phyloP scores from a whole-genome alignment of 2,329 filamentous ascomycete genomes.

The Mycosphaerella arachidis region DNA sequence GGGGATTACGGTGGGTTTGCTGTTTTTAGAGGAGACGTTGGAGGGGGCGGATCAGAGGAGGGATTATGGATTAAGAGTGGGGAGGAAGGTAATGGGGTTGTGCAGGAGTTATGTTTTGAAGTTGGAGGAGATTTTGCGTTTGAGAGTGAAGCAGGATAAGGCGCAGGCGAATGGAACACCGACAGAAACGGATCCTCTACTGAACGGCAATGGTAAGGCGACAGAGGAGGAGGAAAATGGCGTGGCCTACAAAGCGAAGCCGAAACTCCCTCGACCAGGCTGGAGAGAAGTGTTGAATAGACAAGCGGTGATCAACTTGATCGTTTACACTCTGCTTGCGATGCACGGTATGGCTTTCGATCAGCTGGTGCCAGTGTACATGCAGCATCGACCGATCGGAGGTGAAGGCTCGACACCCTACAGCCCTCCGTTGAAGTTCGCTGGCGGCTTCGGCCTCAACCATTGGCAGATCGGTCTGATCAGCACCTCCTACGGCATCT shows the following conservation, averaged over 20 bases:
- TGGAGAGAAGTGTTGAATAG: slow-evolving; percentile 65
- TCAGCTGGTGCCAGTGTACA: slow-evolving; percentile 67
- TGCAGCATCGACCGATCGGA: slow-evolving; percentile 61
- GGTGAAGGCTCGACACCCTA: slow-evolving; percentile 40
- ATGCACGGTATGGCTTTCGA: slow-evolving; percentile 26
- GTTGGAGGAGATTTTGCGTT: slow-evolving; percentile 14
- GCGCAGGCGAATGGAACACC: slow-evolving; percentile 4
- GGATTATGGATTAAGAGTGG: slow-evolving; percentile 74
- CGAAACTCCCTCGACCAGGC: slow-evolving; percentile 32
- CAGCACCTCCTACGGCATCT: slow-evolving; percentile 76
- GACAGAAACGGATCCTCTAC: slow-evolving; percentile 24
- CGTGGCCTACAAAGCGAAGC: slow-evolving; percentile 13
- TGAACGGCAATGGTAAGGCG: slow-evolving; percentile 15
- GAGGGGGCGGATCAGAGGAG: slow-evolving; percentile 61
- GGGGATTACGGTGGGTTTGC: slow-evolving; percentile 65
- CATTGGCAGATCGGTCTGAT: slow-evolving; percentile 76
- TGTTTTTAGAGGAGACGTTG: slow-evolving; percentile 86
- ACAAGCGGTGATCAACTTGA: slow-evolving; percentile 70
- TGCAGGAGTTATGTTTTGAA: slow-evolving; percentile 13
- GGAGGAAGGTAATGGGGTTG: slow-evolving; percentile 55
- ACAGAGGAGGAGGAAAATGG: slow-evolving; percentile 22
- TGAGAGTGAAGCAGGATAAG: slow-evolving; percentile 7
- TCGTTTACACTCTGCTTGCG: slow-evolving; percentile 69
- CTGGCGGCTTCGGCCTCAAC: slow-evolving; percentile 69
- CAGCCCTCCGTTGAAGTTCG: slow-evolving; percentile 67